Evolutionary conservation across 2,329 filamentous ascomycete species (phyloP), one percentile per base, ranked within the genome.

Genomic region (Hypoxylon sp.): DNA sequence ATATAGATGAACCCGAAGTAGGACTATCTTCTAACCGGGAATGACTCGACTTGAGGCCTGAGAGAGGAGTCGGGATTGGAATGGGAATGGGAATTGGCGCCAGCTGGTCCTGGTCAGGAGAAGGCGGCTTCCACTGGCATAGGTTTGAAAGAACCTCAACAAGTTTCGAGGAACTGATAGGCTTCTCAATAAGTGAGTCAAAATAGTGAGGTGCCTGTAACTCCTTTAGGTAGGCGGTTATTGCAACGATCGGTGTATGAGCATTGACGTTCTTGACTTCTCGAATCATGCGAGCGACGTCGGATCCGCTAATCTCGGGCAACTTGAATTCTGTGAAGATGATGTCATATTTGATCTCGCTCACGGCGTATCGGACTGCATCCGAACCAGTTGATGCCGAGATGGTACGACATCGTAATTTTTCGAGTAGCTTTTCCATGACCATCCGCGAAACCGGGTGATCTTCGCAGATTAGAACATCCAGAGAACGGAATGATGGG

Each of bases 291-390:
- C 95, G 91, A 52, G 95, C 94, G 59, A 99, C 92, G 75, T 99
- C 95, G 11, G 93, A 91, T 22, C 95, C 95, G 71, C 93, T 98
- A 73, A 98, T 93, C 74, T 97, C 93, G 8, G 95, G 94, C 47
- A 99, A 82, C 76, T 94, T 96, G 80, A 93, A 97, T 78, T 99
- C 95, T 78, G 97, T 94, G 83, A 99, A 95, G 75, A 99, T 97
- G 71, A 97, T 93, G 78, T 99, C 95, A 74, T 98, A 99, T 74
- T 98, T 97, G 75, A 99, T 94, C 75, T 98, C 94, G 73, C 94
- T 94, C 84, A 97, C 92, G 26, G 95, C 93, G 78, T 95, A 97
- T 20, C 94, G 89, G 72, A 97, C 90, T 10, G 94, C 95, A 74
- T 99, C 95, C 0, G 92, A 90, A 0, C 95, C 95, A 70, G 94